Conservation (phyloP, 345 rosid genomes). For the Moricandia arvensis region DNA sequence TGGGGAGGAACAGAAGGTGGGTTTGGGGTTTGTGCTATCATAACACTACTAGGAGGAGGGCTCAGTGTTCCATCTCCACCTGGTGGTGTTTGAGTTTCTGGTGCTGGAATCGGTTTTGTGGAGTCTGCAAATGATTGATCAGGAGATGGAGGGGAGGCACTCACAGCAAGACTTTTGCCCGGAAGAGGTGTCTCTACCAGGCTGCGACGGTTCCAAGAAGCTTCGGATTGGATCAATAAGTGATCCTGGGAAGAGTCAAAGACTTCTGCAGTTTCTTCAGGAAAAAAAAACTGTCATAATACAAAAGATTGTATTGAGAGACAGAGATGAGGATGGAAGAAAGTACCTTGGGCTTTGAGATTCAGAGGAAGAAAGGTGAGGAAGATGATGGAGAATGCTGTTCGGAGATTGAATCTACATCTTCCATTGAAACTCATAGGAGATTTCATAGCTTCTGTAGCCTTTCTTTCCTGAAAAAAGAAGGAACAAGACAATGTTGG, state of each 20-base stretch:
- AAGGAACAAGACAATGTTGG: constrained; percentile 3
- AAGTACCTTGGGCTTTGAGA: constrained; percentile 25
- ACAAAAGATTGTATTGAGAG: neutral
- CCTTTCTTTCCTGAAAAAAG: constrained; percentile 8
- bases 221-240: neutral
- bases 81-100: neutral
- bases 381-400: constrained; percentile 24
- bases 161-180: neutral
- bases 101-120: neutral
- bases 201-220: constrained; percentile 24
- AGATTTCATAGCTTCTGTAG: constrained; percentile 7
- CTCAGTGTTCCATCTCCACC: neutral
- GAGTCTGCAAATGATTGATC: neutral
- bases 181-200: constrained; percentile 14
- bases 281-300: neutral
- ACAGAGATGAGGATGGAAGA: constrained; percentile 14
- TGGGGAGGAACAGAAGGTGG: neutral
- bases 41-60: constrained; percentile 18
- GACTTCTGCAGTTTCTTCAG: constrained; percentile 10
- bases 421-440: constrained; percentile 16
- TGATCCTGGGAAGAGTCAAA: constrained; percentile 24
- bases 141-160: constrained; percentile 29
- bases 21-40: constrained; percentile 9
- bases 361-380: constrained; percentile 28
- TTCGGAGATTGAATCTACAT: constrained; percentile 21